Conservation (phyloP, 148 eudicot species). For the Rhododendron kiyosumense region DNA sequence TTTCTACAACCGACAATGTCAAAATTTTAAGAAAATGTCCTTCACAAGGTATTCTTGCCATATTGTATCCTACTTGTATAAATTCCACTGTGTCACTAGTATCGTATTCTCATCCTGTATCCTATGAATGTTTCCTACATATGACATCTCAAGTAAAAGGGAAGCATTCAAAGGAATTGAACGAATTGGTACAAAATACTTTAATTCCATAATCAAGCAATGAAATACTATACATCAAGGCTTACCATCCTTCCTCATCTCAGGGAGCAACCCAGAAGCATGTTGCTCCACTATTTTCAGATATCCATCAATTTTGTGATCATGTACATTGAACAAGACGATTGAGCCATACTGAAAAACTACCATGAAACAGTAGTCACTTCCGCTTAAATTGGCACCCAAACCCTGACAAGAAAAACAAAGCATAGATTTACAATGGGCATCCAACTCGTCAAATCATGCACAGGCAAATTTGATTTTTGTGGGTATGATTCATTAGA, state of each 20-base stretch:
- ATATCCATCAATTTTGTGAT: constrained; percentile 74
- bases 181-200: background rate
- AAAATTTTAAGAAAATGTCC: background rate
- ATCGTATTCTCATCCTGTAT: background rate
- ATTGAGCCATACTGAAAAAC: constrained; percentile 94
- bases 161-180: background rate
- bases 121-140: background rate
- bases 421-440: background rate
- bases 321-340: constrained; percentile 83
- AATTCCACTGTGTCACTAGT: background rate
- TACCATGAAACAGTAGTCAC: constrained; percentile 74
- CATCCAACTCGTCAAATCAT: background rate
- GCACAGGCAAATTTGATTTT: background rate
- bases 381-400: constrained; percentile 65
- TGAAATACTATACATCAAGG: background rate
- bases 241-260: constrained; percentile 97
- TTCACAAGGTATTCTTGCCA: background rate
- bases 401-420: constrained; percentile 45
- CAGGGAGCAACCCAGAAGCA: constrained; percentile 80
- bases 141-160: background rate
- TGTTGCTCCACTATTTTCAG: constrained; percentile 70
- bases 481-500: background rate
- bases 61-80: background rate
- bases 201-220: background rate
- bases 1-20: background rate